Conservation (phyloP, 306 rosid genomes). For the Trifolium dubium region DNA sequence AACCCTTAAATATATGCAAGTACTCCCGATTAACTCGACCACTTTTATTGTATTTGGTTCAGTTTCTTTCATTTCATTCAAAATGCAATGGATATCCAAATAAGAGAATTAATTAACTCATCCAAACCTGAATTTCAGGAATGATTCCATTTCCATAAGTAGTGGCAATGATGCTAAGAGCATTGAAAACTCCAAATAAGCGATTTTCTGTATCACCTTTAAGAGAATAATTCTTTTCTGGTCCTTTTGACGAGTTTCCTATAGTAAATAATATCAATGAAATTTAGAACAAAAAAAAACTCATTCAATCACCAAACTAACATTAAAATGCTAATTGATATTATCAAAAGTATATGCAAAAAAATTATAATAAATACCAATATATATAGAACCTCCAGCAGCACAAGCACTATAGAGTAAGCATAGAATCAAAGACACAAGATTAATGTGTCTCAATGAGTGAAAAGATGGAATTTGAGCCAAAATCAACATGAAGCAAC, state of each 20-base stretch:
- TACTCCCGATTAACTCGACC: too few species aligned
- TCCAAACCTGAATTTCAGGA: slow-evolving; percentile 81
- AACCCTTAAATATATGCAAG: too few species aligned
- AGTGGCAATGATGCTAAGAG: slow-evolving; percentile 79
- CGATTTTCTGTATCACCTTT: slow-evolving; percentile 49
- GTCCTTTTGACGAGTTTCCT: slow-evolving; percentile 72
- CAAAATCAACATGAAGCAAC: slow-evolving; percentile 74
- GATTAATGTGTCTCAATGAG: slow-evolving; percentile 75
- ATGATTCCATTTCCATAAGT: slow-evolving; percentile 82
- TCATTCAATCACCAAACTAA: too few species aligned
- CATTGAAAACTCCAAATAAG: slow-evolving; percentile 72
- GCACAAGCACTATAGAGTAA: slow-evolving; percentile 69
- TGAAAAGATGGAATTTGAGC: slow-evolving; percentile 87
- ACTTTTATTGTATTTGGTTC: too few species aligned
- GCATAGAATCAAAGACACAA: slow-evolving; percentile 59
- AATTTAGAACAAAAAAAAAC: neutral
- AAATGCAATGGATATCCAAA: too few species aligned
- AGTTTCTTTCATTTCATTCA: too few species aligned
- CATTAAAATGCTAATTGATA: neutral
- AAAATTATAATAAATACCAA: slow-evolving; percentile 43
- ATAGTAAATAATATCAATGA: neutral
- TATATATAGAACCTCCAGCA: slow-evolving; percentile 63
- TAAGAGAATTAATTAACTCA: neutral
- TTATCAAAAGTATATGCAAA: neutral
- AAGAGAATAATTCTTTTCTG: slow-evolving; percentile 68